phyloP scores from a whole-genome alignment of 2,329 filamentous ascomycete species.

The Plectosphaerella sp. region DNA sequence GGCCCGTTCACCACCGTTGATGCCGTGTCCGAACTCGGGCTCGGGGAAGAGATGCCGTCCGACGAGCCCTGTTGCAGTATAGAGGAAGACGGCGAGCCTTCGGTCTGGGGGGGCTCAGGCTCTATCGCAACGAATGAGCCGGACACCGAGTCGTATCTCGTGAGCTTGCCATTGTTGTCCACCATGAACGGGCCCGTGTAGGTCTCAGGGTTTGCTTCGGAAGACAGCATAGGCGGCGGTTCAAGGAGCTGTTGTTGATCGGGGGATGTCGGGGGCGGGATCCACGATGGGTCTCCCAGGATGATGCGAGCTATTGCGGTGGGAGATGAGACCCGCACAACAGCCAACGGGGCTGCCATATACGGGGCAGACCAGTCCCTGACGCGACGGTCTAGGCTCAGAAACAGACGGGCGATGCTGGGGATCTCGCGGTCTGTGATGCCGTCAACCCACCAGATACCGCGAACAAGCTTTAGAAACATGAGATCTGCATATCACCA shows the following conservation, averaged over 20 bases:
- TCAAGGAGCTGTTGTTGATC: neutral
- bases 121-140: neutral
- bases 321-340: conserved; percentile 25
- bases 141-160: neutral
- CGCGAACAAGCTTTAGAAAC: conserved; percentile 39
- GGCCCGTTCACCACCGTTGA: neutral
- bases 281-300: conserved; percentile 39
- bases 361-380: neutral
- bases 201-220: neutral
- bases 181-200: neutral
- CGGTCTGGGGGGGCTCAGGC: neutral
- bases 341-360: conserved; percentile 35
- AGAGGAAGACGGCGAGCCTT: neutral
- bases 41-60: neutral
- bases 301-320: conserved; percentile 35
- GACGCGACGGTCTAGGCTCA: neutral
- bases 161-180: neutral
- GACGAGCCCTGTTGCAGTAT: neutral
- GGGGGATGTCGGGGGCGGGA: conserved; percentile 15
- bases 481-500: conserved; percentile 25
- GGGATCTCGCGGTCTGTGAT: conserved; percentile 41
- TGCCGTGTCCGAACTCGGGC: neutral
- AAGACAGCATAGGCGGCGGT: neutral
- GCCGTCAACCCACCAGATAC: conserved; percentile 46
- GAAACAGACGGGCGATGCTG: conserved; percentile 31